Percentiles rank a stretch among this genome's conserved stretches.
phyloP scores from a whole-genome alignment of 192 early-diverging fungal genomes.

The Dissophora ornata region DNA sequence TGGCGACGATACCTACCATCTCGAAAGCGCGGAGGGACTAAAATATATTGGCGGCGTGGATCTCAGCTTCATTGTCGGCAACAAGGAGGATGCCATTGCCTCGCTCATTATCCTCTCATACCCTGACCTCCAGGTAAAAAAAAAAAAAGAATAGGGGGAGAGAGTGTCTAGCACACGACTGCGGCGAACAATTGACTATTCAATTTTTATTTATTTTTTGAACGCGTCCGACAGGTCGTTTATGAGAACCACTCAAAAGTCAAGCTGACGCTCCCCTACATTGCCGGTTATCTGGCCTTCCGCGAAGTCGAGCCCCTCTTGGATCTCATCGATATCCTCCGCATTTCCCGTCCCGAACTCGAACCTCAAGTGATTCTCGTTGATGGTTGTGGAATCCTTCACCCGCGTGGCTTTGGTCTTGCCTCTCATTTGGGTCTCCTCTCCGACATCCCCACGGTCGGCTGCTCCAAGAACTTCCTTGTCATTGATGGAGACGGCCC shows the following conservation, averaged over 20 bases:
- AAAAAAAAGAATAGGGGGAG: too few relatives aligned
- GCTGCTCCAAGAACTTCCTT: slow-evolving; percentile 92
- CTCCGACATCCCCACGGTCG: slow-evolving; percentile 81
- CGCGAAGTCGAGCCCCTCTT: slow-evolving; percentile 79
- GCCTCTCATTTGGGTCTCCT: slow-evolving; percentile 87
- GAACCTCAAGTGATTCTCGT: slow-evolving; percentile 85
- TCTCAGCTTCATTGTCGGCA: slow-evolving; percentile 72
- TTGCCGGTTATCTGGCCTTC: slow-evolving; percentile 92
- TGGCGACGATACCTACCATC: slow-evolving; percentile 5
- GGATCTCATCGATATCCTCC: slow-evolving; percentile 67
- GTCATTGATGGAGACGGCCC: slow-evolving; percentile 73
- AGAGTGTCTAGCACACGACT: background rate
- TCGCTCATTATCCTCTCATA: slow-evolving; percentile 78
- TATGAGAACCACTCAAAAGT: slow-evolving; percentile 71
- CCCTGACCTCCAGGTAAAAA: slow-evolving; percentile 68
- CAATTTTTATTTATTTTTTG: background rate
- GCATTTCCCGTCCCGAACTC: slow-evolving; percentile 58
- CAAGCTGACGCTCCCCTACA: slow-evolving; percentile 80
- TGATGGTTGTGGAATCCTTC: slow-evolving; percentile 90
- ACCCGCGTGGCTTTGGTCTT: slow-evolving; percentile 89
- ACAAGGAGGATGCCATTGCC: slow-evolving; percentile 71
- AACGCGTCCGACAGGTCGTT: slow-evolving; percentile 56
- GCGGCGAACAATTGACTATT: background rate
- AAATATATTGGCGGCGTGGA: slow-evolving; percentile 81
- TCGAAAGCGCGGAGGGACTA: slow-evolving; percentile 39